phyloP scores from a whole-genome alignment of 768 basidiomycete genomes.

The Auriscalpium microsporum region DNA sequence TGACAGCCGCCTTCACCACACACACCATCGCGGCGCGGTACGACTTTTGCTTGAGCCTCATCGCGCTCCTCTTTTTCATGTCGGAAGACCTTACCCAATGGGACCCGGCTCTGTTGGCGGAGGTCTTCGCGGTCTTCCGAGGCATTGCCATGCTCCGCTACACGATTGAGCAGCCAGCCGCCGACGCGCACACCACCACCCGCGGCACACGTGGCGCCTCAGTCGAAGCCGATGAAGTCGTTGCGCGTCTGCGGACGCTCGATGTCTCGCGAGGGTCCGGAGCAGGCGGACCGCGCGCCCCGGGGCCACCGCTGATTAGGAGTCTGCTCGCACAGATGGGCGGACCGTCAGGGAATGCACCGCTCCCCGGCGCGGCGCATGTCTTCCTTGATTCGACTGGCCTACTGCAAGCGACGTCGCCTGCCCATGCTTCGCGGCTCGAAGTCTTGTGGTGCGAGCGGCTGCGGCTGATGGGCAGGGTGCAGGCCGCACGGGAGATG shows the following conservation, averaged over 20 bases:
- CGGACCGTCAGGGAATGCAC: constrained; percentile 25
- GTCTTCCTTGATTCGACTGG: constrained; percentile 61
- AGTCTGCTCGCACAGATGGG: constrained; percentile 48
- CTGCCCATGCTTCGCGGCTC: constrained; percentile 53
- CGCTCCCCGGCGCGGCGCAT: constrained; percentile 55
- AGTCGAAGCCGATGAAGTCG: constrained; percentile 44
- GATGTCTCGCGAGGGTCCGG: constrained; percentile 42
- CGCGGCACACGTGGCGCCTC: constrained; percentile 20
- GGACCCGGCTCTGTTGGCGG: constrained; percentile 57
- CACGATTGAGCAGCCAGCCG: constrained; percentile 51
- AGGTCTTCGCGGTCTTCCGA: constrained; percentile 75
- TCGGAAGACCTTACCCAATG: constrained; percentile 53
- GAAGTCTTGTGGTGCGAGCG: constrained; percentile 71
- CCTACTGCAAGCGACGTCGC: constrained; percentile 58
- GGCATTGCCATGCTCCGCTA: constrained; percentile 65
- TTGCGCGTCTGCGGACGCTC: constrained; percentile 61
- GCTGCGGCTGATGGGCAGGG: constrained; percentile 56
- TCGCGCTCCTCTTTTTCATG: constrained; percentile 64
- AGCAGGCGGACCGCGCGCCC: not conserved
- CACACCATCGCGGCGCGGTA: constrained; percentile 66
- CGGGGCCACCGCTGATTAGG: constrained; percentile 51
- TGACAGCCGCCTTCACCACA: constrained; percentile 54
- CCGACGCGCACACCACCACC: constrained; percentile 23
- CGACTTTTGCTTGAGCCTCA: constrained; percentile 58
- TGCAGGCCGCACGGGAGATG: constrained; percentile 51